Conservation (phyloP, 768 basidiomycete species). For the Pisolithus microcarpus region DNA sequence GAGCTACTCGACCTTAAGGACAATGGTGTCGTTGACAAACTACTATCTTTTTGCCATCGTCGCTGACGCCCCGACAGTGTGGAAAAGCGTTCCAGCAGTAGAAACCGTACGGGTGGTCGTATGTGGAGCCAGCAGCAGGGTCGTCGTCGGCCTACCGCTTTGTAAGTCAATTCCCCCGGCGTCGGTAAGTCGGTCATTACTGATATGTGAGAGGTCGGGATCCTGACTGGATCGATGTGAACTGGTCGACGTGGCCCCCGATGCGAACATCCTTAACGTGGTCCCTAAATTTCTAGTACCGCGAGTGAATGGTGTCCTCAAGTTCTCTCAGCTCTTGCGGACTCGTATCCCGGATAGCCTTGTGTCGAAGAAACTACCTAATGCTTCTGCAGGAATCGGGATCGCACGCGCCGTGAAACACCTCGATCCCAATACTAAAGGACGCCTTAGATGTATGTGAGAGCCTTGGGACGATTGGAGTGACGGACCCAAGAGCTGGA, state of each 20-base stretch:
- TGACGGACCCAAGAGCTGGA: slow-evolving; percentile 26
- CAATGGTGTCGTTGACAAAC: slow-evolving; percentile 9
- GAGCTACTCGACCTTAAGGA: slow-evolving; percentile 27
- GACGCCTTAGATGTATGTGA: slow-evolving; percentile 16
- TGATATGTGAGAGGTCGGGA: slow-evolving; percentile 28
- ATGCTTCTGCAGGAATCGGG: not conserved
- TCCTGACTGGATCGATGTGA: slow-evolving; percentile 28
- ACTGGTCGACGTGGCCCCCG: slow-evolving; percentile 19
- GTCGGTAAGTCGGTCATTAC: not conserved
- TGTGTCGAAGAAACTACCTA: not conserved
- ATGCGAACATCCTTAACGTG: slow-evolving; percentile 11
- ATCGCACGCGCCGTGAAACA: slow-evolving; percentile 3
- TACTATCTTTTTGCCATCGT: not conserved
- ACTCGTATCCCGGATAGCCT: not conserved
- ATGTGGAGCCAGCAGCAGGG: slow-evolving; percentile 36
- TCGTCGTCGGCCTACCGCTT: slow-evolving; percentile 43
- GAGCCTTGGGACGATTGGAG: slow-evolving; percentile 21
- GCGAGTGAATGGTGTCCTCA: slow-evolving; percentile 12
- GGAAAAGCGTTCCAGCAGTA: slow-evolving; percentile 27
- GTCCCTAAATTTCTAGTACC: slow-evolving; percentile 29
- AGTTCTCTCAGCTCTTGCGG: not conserved
- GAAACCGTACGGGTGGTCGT: slow-evolving; percentile 29
- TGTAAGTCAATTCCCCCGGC: slow-evolving; percentile 23
- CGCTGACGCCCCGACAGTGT: slow-evolving; percentile 24
- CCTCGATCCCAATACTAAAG: slow-evolving; percentile 26